Percentiles rank a stretch among this genome's conserved stretches.
phyloP scores from a whole-genome alignment of 306 rosid genomes.

The Vicia faba region DNA sequence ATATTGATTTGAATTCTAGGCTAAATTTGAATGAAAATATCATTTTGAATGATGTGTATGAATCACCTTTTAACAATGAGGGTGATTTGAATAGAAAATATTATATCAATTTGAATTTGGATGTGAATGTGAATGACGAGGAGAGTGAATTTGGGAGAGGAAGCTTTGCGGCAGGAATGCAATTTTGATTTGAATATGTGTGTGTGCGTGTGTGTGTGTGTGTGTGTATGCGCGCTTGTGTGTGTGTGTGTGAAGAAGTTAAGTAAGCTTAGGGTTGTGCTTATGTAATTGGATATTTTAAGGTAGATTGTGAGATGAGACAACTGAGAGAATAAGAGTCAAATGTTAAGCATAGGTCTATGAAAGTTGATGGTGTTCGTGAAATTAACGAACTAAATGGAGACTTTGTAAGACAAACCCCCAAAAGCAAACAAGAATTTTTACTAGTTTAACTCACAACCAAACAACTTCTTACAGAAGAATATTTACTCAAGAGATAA shows the following conservation, averaged over 20 bases:
- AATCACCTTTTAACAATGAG: constrained; percentile 27
- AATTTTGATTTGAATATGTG: constrained; percentile 83
- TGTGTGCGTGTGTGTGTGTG: no score
- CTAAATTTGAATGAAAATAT: no score
- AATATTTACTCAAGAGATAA: no score
- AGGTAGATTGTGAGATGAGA: constrained; percentile 41
- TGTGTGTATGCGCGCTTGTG: no score
- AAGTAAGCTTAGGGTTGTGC: constrained; percentile 47
- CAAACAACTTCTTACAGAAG: no score
- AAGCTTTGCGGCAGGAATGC: constrained; percentile 50
- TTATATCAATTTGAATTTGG: constrained; percentile 81
- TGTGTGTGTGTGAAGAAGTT: constrained; percentile 54
- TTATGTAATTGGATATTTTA: constrained; percentile 41
- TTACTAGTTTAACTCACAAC: no score
- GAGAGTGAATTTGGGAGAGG: constrained; percentile 46
- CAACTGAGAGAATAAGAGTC: constrained; percentile 35
- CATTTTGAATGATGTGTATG: constrained; percentile 50
- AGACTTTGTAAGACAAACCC: no score
- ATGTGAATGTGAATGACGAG: constrained; percentile 48
- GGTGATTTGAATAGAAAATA: constrained; percentile 45
- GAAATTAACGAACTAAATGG: no score
- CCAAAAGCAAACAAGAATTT: no score
- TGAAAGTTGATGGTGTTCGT: no score
- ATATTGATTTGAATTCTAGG: constrained; percentile 72
- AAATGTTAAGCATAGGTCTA: no score